Base-by-base conservation (phyloP, 495 filamentous ascomycete genomes). In the Pseudotulostoma volvatum region DNA sequence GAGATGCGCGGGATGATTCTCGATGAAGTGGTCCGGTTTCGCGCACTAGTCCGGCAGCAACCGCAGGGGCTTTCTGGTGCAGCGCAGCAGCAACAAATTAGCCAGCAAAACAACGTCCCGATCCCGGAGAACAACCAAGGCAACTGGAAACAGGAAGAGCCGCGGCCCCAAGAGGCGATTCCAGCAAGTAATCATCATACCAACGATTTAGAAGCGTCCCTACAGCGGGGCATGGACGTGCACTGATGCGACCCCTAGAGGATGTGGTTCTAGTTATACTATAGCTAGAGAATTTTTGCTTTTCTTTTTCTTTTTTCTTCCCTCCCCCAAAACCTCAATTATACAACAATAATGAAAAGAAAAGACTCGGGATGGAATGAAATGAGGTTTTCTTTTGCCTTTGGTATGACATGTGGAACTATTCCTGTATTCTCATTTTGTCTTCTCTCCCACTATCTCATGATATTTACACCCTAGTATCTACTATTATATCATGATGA, bases 1-100 rank as follows among this genome's bases (percentile, higher is more conserved):
- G 81, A 93, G 49, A 96, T 97, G 90, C 79, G 86, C 48, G 76
- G 79, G 63, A 94, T 96, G 90, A 97, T 97, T 47, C 68, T 94
- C 43, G 79, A 86, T 16, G 90, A 97, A 54, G 92, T 96, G 7
- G 61, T 74, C 44, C 67, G 74, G 40, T 97, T 97, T 72, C 71
- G 90, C 23, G 56, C 67, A 16, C 42, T 52, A 51, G 90, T 96
- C 23, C 70, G 90, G 19, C 78, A 73, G 43, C 81, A 73, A 46
- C 62, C 64, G 19, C 62, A 70, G 48, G 63, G 61, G 33, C 61
- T 61, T 36, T 51, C 56, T 25, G 52, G 52, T n/a, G 45, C 43
- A 19, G 44, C 49, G 37, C 48, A 52, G 9, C 50, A 57, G 33
- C 53, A 67, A 44, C 51, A 59, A 41, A 54, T 51, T 34, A 47